Conservation (phyloP, 345 rosid species). For the Eucalyptus camaldulensis region DNA sequence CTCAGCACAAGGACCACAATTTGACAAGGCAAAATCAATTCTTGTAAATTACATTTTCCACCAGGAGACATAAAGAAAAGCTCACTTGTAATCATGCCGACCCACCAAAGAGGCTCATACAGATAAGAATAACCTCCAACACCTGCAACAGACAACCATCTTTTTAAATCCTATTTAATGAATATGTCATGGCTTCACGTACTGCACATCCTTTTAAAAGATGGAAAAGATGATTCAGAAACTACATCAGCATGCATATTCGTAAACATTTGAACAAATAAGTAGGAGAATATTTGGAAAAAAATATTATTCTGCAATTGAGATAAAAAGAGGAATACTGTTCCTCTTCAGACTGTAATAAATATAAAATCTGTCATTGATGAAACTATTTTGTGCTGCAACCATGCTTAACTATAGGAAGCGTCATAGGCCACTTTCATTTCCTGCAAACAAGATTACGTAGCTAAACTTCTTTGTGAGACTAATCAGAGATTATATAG, state of each 20-base stretch:
- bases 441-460: background rate
- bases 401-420: background rate
- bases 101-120: conserved; percentile 98
- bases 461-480: background rate
- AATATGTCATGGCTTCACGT: background rate
- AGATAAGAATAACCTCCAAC: conserved; percentile 94
- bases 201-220: background rate
- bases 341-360: background rate
- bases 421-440: background rate
- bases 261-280: background rate
- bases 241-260: background rate
- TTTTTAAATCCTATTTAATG: background rate
- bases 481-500: background rate
- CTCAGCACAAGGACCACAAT: background rate
- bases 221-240: background rate
- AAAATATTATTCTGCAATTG: background rate
- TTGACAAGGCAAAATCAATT: background rate
- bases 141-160: conserved; percentile 20
- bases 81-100: conserved; percentile 97
- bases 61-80: background rate
- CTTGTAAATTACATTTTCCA: background rate
- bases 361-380: background rate
- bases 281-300: background rate
- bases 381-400: background rate
- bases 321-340: background rate